Percentiles rank a stretch among this genome's conserved stretches.
These are phyloP conservation scores for Coemansia sp. DNA, from an alignment of 192 early-diverging fungal genomes.

Conservation along the genomic window DNA sequence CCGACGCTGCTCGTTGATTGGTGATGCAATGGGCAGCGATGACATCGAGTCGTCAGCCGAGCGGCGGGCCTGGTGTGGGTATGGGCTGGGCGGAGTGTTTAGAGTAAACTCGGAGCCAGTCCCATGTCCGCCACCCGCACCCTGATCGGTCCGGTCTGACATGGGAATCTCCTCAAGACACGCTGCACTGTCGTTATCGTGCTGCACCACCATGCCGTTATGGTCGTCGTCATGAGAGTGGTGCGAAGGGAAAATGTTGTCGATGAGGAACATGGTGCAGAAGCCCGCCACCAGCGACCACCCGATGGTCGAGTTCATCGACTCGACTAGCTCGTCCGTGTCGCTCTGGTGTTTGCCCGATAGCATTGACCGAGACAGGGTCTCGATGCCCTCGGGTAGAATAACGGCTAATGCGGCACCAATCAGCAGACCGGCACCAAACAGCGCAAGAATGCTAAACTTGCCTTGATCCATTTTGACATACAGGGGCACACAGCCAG, in stretches of 20 bases:
- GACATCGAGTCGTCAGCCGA: conserved; percentile 11
- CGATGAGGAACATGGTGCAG: conserved; percentile 86
- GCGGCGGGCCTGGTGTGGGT: not conserved
- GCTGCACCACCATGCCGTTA: not conserved
- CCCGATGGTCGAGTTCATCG: conserved; percentile 62
- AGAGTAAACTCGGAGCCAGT: conserved; percentile 34
- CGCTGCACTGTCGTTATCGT: conserved; percentile 38
- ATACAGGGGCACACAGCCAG: conserved; percentile 82
- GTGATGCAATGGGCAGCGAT: not conserved
- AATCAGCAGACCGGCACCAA: conserved; percentile 89
- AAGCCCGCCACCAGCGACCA: conserved; percentile 80
- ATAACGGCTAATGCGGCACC: conserved; percentile 91
- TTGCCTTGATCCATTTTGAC: conserved; percentile 73
- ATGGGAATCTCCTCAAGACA: conserved; percentile 46
- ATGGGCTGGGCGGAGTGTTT: not conserved
- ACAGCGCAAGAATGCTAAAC: conserved; percentile 70
- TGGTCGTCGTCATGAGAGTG: conserved; percentile 3
- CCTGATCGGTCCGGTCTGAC: conserved; percentile 1
- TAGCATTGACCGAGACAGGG: conserved; percentile 60
- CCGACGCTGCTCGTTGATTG: not conserved
- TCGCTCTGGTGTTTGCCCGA: conserved; percentile 8
- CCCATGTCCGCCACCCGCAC: not conserved
- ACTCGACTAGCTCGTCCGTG: conserved; percentile 17
- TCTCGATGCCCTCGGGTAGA: conserved; percentile 93
- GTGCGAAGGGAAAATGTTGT: conserved; percentile 49